Percentiles rank a stretch among this genome's conserved stretches.
Evolutionary conservation across 352 stramenopile genomes (phyloP).

Genomic region (Globisporangium splendens): DNA sequence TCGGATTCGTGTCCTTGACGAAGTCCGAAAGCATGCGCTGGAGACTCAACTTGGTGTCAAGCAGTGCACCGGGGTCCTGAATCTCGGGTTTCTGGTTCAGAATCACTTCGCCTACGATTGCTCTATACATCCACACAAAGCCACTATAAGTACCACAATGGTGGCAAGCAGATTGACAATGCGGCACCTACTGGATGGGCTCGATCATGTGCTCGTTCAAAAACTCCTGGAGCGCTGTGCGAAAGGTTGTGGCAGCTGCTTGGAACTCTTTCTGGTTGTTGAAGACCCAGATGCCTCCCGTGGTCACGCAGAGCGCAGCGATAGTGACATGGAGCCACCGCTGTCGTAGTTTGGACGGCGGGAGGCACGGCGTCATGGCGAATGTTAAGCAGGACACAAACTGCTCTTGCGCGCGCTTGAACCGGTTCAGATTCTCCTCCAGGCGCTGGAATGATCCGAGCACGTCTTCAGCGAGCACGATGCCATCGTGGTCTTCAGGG

Average conservation of each 20-base stretch:
- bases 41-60: constrained; percentile 79
- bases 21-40: constrained; percentile 82
- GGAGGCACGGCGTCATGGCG: constrained; percentile 55
- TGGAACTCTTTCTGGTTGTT: constrained; percentile 70
- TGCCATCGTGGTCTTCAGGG: constrained; percentile 1
- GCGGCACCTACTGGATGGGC: constrained; percentile 42
- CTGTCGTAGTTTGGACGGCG: constrained; percentile 68
- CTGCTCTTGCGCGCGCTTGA: constrained; percentile 38
- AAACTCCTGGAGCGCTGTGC: constrained; percentile 54
- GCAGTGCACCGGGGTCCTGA: constrained; percentile 67
- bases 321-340: constrained; percentile 68
- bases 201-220: constrained; percentile 79
- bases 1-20: constrained; percentile 69
- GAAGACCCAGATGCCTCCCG: constrained; percentile 53
- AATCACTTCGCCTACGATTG: constrained; percentile 77
- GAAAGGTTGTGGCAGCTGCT: constrained; percentile 37
- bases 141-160: background rate
- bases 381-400: constrained; percentile 48
- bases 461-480: constrained; percentile 27
- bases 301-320: constrained; percentile 46
- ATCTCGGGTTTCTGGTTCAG: constrained; percentile 84
- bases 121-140: constrained; percentile 22
- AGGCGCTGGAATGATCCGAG: constrained; percentile 41
- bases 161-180: background rate
- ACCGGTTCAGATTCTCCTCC: constrained; percentile 45